Base-by-base conservation (phyloP, 257 asterid genomes). In the Solanum raphanifolium region DNA sequence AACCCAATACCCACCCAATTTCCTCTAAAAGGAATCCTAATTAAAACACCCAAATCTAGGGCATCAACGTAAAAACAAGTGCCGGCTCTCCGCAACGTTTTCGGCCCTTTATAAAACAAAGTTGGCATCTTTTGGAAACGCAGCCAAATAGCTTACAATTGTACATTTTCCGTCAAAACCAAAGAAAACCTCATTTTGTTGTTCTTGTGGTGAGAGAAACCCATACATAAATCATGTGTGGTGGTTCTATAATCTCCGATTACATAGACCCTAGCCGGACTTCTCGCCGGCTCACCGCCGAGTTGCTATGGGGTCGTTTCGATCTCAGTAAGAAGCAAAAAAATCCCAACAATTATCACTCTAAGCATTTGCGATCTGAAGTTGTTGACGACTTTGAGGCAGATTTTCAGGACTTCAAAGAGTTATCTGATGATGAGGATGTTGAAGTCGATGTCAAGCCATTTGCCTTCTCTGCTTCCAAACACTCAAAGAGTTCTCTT, bases 191-290 rank as follows among this genome's bases (percentile, higher is more conserved):
- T 34, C 5, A 20, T 74, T 3, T 35, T 12, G 12, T 29, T 4
- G 4, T 73, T 20, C 7, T 13, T 48, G 20, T 36, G 10, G 60
- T n/a, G 60, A 38, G 13, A 11, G 31, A 75, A 31, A 36, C 39
- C 5, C 9, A 36, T 0, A 79, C 48, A 81, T 20, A 74, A 73
- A 90, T 90, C 81, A 93, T 97, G 99, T 97, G 99, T 91, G 98
- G 98, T 13, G 99, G 99, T 87, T 95, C 99, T 21, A 93, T 95
- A 39, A 95, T 95, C 41, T 94, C 99, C 62, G 98, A 94, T 27
- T 74, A 87, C n/a, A 85, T 84, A 62, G 88, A 90, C 87, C 96
- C 96, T 86, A 92, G 86, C 94, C 92, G 93, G 55, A 79, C 94
- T 66, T 94, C 98, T 46, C 92, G 94, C 75, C 91, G 94, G 88